Evolutionary conservation across 129 eudicot genomes (phyloP).

Genomic region (Apium graveolens): DNA sequence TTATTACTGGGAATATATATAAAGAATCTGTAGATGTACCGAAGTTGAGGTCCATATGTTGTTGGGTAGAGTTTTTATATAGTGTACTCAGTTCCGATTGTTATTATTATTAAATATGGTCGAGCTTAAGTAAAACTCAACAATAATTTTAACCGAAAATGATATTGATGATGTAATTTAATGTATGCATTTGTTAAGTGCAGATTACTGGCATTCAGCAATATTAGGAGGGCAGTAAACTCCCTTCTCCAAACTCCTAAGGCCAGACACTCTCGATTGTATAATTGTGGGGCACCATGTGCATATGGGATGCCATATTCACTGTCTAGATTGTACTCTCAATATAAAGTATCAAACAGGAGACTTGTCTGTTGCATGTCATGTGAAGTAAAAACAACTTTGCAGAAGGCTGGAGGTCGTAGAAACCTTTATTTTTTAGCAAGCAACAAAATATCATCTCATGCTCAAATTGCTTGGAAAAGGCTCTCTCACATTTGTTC

Average conservation of each 20-base stretch:
- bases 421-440: conserved; percentile 30
- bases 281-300: conserved; percentile 23
- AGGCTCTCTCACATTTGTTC: conserved; percentile 40
- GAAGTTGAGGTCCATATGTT: background rate
- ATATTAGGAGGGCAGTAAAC: conserved; percentile 35
- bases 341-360: conserved; percentile 22
- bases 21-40: background rate
- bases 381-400: conserved; percentile 29
- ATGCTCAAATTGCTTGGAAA: conserved; percentile 65
- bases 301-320: conserved; percentile 26
- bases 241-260: conserved; percentile 36
- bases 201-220: conserved; percentile 45
- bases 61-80: background rate
- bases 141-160: background rate
- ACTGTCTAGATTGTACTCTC: conserved; percentile 36
- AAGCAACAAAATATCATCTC: conserved; percentile 38
- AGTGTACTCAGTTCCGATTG: background rate
- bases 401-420: conserved; percentile 27
- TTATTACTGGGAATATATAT: background rate
- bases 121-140: background rate
- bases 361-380: conserved; percentile 23
- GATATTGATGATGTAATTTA: conserved; percentile 13
- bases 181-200: conserved; percentile 15
- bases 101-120: background rate
- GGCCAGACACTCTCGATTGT: conserved; percentile 16